Evolutionary conservation across 2,329 filamentous ascomycete species (phyloP).

Genomic region (Fusarium caatingaense): DNA sequence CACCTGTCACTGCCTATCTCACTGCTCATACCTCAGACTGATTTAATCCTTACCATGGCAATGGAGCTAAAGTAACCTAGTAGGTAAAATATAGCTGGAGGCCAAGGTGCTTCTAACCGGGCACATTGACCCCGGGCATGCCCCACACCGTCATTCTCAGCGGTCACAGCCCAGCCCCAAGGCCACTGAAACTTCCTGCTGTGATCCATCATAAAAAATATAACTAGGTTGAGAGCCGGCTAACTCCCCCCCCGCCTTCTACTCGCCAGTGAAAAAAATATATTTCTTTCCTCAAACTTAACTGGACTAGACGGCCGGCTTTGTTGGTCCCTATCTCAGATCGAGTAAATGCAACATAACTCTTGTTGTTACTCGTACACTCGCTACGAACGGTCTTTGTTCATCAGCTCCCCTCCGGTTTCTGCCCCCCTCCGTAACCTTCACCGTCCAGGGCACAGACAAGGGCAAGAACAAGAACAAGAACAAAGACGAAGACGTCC

Average conservation of each 20-base stretch:
- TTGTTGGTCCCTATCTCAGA: conserved; percentile 23
- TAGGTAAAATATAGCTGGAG: neutral
- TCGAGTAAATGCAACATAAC: conserved; percentile 35
- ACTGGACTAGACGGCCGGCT: conserved; percentile 19
- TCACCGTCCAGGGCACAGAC: conserved; percentile 3
- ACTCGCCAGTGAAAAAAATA: conserved; percentile 6
- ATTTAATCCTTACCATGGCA: neutral
- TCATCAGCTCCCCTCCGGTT: conserved; percentile 8
- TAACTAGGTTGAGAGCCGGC: conserved; percentile 15
- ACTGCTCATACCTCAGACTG: neutral
- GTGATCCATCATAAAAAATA: conserved; percentile 27
- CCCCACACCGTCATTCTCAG: conserved; percentile 39
- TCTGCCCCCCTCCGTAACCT: conserved; percentile 7
- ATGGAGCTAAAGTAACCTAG: neutral
- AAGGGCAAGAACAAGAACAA: conserved; percentile 15
- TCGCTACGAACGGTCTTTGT: conserved; percentile 23
- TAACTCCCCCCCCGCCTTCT: conserved; percentile 15
- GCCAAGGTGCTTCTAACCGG: neutral
- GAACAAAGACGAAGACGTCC: conserved; percentile 15
- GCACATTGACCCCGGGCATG: neutral
- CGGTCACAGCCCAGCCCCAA: conserved; percentile 41
- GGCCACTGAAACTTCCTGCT: conserved; percentile 19
- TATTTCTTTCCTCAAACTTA: conserved; percentile 4
- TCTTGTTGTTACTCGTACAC: conserved; percentile 31
- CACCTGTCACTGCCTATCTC: neutral